Base-by-base conservation (phyloP, 2,329 filamentous ascomycete species). In the Corniculantispora saksenae region DNA sequence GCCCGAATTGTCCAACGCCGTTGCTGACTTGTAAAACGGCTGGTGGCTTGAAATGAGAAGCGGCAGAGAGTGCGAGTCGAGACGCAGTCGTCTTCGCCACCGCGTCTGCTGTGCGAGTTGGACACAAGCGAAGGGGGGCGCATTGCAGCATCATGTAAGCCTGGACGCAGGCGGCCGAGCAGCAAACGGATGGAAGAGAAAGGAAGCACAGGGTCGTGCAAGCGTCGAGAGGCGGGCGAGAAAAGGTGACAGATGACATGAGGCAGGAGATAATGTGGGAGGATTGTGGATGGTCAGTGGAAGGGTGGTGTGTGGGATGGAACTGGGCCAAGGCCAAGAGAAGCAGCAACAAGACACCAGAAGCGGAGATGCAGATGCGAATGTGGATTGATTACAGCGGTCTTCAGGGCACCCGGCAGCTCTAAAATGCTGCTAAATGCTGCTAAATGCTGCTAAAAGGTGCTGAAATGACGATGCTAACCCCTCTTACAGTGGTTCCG, bases 141-240 rank as follows among this genome's bases (percentile, higher is more conserved):
- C 7, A 3, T n/a, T 51, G 58, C 58, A 61, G 17, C 29, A 51
- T 53, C 32, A 27, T 61, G 58, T 53, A 27, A 25, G 47, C 32
- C 45, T 45, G 32, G 50, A 61, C 51, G 58, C 47, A 21, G 32
- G 47, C 17, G 19, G 58, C 58, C 58, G 58, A 51, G 45, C n/a
- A 15, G 32, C 58, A 29, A 40, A 53, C 45, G n/a, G n/a, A n/a
- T n/a, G n/a, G n/a, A 38, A 21, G 58, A 61, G 3, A 51, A 43
- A 40, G 21, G 29, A 27, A 61, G 21, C 58, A 40, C 32, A 21
- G 3, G 29, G 58, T 32, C n/a, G 21, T 25, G 47, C 47, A 5
- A 27, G 21, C 35, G 57, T 32, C n/a, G 38, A 47, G 38, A 6
- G 23, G 17, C 2, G 55, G 57, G 21, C 27, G 12, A 19, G n/a